Evolutionary conservation across 2,329 filamentous ascomycete genomes (phyloP).

Genomic region (Aspergillus proliferans): DNA sequence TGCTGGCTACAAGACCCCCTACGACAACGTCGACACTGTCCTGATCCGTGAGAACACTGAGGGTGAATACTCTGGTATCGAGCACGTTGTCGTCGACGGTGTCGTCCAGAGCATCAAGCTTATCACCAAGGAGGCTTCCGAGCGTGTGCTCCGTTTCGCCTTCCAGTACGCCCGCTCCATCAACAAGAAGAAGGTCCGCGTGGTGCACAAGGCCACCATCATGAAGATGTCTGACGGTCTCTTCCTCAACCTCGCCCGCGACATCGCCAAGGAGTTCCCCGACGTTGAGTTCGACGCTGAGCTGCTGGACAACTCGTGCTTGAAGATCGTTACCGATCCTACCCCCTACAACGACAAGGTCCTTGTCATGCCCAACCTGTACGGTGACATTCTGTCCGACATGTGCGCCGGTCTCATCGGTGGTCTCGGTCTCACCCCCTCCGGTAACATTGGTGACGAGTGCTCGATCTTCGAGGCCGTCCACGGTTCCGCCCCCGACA

Average conservation of each 20-base stretch:
- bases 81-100: constrained; percentile 95
- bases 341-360: constrained; percentile 98
- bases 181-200: constrained; percentile 92
- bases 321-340: constrained; percentile 97
- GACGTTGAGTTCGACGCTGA: constrained; percentile 94
- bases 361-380: constrained; percentile 94
- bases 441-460: constrained; percentile 97
- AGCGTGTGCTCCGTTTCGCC: constrained; percentile 92
- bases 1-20: constrained; percentile 95
- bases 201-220: constrained; percentile 99
- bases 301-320: constrained; percentile 97
- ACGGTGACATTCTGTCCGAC: constrained; percentile 98
- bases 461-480: constrained; percentile 99
- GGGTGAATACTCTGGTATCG: constrained; percentile 98
- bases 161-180: constrained; percentile 96
- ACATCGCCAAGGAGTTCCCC: constrained; percentile 92
- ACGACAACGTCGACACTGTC: constrained; percentile 94
- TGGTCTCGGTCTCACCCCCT: constrained; percentile 92
- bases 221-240: constrained; percentile 99
- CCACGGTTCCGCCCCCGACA: constrained; percentile 94
- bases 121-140: constrained; percentile 88
- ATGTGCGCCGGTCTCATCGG: constrained; percentile 99
- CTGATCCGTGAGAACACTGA: constrained; percentile 99
- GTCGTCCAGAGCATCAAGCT: constrained; percentile 99
- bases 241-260: constrained; percentile 79